These are phyloP conservation scores for Botryotinia convoluta DNA, from an alignment of 2,329 filamentous ascomycete species.

Conservation along the genomic window DNA sequence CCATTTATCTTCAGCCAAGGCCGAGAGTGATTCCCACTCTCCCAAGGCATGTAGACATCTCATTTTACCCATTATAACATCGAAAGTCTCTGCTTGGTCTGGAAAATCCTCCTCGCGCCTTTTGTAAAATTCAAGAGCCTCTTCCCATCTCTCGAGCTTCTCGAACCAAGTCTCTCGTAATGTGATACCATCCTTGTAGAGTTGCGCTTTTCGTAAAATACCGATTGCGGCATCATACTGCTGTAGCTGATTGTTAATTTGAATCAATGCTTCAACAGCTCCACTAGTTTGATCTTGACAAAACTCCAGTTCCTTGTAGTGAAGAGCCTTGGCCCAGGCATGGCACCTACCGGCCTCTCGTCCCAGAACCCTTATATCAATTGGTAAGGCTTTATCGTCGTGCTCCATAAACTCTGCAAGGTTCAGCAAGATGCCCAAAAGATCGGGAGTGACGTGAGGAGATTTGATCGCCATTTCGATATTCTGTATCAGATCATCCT, in stretches of 20 bases:
- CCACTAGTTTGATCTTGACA: constrained; percentile 94
- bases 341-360: constrained; percentile 96
- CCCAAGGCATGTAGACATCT: constrained; percentile 93
- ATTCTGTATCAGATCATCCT: constrained; percentile 92
- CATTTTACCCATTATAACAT: constrained; percentile 99
- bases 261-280: constrained; percentile 94
- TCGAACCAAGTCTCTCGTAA: constrained; percentile 99
- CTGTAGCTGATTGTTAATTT: constrained; percentile 98
- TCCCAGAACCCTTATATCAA: constrained; percentile 92
- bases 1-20: constrained; percentile 90
- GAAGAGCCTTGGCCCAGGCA: constrained; percentile 94
- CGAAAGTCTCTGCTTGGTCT: constrained; percentile 82
- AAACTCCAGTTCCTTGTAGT: constrained; percentile 99
- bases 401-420: constrained; percentile 99
- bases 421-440: constrained; percentile 90
- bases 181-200: constrained; percentile 89
- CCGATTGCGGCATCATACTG: constrained; percentile 98
- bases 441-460: constrained; percentile 91
- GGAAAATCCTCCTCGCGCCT: constrained; percentile 73
- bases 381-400: constrained; percentile 95
- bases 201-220: constrained; percentile 92
- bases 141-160: constrained; percentile 97
- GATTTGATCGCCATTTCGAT: constrained; percentile 96
- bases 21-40: constrained; percentile 93
- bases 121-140: constrained; percentile 88